Conservation (phyloP, 106 monocot genomes). For the Allium cepa region DNA sequence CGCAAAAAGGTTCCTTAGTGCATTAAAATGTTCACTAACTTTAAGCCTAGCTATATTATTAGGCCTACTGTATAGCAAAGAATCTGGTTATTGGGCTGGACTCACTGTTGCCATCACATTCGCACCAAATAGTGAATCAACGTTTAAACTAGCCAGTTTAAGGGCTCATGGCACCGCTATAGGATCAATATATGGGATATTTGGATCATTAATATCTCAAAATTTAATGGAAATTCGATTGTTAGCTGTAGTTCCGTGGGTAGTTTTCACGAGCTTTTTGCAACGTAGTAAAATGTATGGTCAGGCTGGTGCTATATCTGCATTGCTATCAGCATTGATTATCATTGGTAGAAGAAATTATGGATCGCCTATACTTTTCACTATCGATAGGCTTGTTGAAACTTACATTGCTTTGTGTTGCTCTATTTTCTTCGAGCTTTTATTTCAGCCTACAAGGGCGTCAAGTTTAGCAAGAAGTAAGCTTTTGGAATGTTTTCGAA, state of each 20-base stretch:
- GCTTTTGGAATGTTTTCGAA: slow-evolving; percentile 15
- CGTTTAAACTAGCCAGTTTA: slow-evolving; percentile 42
- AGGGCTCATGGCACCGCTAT: slow-evolving; percentile 60
- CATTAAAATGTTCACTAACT: slow-evolving; percentile 37
- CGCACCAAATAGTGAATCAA: slow-evolving; percentile 31
- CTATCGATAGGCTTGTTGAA: slow-evolving; percentile 44
- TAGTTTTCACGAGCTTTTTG: slow-evolving; percentile 51
- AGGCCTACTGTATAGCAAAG: slow-evolving; percentile 35
- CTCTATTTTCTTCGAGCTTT: slow-evolving; percentile 32
- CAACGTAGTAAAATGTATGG: slow-evolving; percentile 44
- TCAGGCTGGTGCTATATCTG: slow-evolving; percentile 29
- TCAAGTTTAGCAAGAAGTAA: slow-evolving; percentile 33
- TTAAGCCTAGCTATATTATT: slow-evolving; percentile 38
- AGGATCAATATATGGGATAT: slow-evolving; percentile 47
- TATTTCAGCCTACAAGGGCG: slow-evolving; percentile 51
- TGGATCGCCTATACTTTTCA: slow-evolving; percentile 31
- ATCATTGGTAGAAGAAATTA: slow-evolving; percentile 54
- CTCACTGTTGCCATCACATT: slow-evolving; percentile 50
- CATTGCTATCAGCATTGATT: slow-evolving; percentile 33
- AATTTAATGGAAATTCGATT: slow-evolving; percentile 46
- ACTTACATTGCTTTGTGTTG: slow-evolving; percentile 61
- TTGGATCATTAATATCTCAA: slow-evolving; percentile 36
- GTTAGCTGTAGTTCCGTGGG: slow-evolving; percentile 46
- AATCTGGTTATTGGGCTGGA: slow-evolving; percentile 48
- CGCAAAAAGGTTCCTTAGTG: slow-evolving; percentile 19